Percentiles rank a stretch among this genome's conserved stretches.
phyloP scores from a whole-genome alignment of 2,329 filamentous ascomycete species.

The Aspergillus hortae region DNA sequence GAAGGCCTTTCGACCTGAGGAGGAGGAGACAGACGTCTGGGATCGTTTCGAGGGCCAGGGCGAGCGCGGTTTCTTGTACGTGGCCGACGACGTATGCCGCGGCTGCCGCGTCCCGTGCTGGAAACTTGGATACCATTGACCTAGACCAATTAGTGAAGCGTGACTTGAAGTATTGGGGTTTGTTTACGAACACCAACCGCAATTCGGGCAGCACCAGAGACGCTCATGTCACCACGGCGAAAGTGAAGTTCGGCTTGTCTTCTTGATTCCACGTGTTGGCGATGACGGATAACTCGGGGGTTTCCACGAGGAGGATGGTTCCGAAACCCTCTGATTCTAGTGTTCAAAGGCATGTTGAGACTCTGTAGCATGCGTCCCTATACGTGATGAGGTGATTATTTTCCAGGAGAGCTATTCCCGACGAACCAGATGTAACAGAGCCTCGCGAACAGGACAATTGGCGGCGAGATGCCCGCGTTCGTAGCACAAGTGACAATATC shows the following conservation, averaged over 20 bases:
- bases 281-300: neutral
- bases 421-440: neutral
- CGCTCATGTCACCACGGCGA: neutral
- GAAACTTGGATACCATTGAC: too few relatives aligned
- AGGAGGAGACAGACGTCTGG: too few relatives aligned
- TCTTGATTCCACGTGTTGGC: neutral
- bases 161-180: too few relatives aligned
- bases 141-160: too few relatives aligned
- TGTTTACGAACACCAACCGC: neutral
- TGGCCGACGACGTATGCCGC: too few relatives aligned
- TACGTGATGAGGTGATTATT: neutral
- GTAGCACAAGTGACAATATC: constrained; percentile 1
- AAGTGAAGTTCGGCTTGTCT: neutral
- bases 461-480: neutral
- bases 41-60: too few relatives aligned
- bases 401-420: neutral
- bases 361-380: neutral
- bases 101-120: too few relatives aligned
- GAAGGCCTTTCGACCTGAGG: too few relatives aligned
- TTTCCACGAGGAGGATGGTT: neutral
- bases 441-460: neutral
- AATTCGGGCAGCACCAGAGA: neutral
- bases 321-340: neutral
- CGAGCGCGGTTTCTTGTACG: too few relatives aligned
- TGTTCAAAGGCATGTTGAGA: neutral